Evolutionary conservation across 2,329 filamentous ascomycete species (phyloP).

Genomic region (Talaromyces sp.): DNA sequence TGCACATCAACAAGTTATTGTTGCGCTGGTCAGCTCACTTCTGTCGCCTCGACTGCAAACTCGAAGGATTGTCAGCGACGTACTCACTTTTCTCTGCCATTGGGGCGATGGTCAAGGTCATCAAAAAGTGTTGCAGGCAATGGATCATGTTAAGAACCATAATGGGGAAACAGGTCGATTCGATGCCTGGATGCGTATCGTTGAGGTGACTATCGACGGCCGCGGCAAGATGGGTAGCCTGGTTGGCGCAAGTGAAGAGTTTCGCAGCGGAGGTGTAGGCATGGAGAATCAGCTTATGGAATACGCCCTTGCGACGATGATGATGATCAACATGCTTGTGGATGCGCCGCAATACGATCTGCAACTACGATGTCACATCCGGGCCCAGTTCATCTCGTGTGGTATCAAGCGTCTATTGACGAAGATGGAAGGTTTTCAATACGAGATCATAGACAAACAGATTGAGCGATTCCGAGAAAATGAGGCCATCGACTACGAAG

Average conservation of each 20-base stretch:
- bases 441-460: constrained; percentile 97
- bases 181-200: constrained; percentile 97
- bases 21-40: constrained; percentile 80
- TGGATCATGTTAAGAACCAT: constrained; percentile 85
- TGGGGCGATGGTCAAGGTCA: constrained; percentile 89
- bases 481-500: constrained; percentile 97
- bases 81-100: constrained; percentile 92
- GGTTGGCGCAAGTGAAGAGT: constrained; percentile 93
- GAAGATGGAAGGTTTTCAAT: constrained; percentile 98
- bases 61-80: constrained; percentile 90
- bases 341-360: constrained; percentile 87
- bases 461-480: constrained; percentile 90
- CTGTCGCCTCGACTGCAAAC: constrained; percentile 87
- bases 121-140: constrained; percentile 84
- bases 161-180: constrained; percentile 92
- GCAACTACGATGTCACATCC: constrained; percentile 86
- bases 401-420: constrained; percentile 89
- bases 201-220: constrained; percentile 94
- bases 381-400: constrained; percentile 92
- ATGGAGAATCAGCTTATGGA: constrained; percentile 99
- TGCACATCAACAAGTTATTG: constrained; percentile 81
- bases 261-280: constrained; percentile 91
- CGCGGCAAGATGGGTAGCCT: constrained; percentile 98
- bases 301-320: constrained; percentile 91
- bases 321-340: constrained; percentile 94